These are phyloP conservation scores for Mycena olivaceomarginata DNA, from an alignment of 768 basidiomycete genomes.

Conservation along the genomic window DNA sequence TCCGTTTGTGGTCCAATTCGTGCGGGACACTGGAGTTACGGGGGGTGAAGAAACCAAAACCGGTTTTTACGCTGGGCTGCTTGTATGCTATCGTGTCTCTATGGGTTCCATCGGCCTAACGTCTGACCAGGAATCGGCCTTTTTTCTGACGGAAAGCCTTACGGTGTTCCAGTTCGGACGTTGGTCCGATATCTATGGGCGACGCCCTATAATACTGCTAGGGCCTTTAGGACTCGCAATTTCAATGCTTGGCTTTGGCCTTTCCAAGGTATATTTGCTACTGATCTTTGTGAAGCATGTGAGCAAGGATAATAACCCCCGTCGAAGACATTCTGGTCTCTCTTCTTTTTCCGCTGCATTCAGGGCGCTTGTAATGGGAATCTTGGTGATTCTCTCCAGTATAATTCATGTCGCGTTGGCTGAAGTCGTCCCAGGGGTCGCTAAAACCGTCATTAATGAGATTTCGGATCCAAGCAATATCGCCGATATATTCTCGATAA, in stretches of 20 bases:
- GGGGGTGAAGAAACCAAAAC: constrained; percentile 36
- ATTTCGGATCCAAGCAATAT: constrained; percentile 58
- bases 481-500: constrained; percentile 54
- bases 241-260: constrained; percentile 58
- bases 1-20: constrained; percentile 32
- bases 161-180: constrained; percentile 58
- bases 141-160: constrained; percentile 59
- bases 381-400: constrained; percentile 45
- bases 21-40: constrained; percentile 26
- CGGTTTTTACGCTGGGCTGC: constrained; percentile 33
- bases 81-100: neutral
- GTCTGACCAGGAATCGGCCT: constrained; percentile 56
- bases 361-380: constrained; percentile 66
- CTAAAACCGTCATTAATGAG: constrained; percentile 27
- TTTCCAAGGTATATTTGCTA: constrained; percentile 46
- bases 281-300: too few relatives aligned
- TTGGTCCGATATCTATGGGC: constrained; percentile 59
- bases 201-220: constrained; percentile 56
- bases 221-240: constrained; percentile 57
- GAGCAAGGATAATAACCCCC: too few relatives aligned
- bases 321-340: constrained; percentile 43
- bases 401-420: constrained; percentile 60
- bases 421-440: neutral
- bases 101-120: neutral
- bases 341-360: constrained; percentile 55